Conservation (phyloP, 2,329 filamentous ascomycete species). For the Fusarium begoniae region DNA sequence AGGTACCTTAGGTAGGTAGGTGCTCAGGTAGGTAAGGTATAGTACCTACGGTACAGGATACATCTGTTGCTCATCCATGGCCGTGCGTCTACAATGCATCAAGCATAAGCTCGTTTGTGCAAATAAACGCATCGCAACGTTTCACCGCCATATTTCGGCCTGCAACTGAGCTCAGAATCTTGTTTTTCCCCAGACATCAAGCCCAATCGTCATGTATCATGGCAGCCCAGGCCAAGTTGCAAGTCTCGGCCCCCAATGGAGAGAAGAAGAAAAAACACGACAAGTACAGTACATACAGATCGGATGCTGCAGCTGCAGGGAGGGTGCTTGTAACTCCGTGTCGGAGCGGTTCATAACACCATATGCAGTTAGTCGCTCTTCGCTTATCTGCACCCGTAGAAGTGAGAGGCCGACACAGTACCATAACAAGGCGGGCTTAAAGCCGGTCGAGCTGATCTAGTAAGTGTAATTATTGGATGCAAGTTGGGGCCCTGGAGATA, state of each 20-base stretch:
- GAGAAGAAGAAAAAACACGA: neutral
- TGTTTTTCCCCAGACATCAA: neutral
- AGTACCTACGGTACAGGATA: neutral
- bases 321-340: neutral
- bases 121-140: neutral
- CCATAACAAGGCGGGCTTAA: neutral
- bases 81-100: neutral
- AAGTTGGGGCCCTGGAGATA: too few species aligned
- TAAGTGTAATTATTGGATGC: neutral
- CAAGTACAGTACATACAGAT: neutral
- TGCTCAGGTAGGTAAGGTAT: too few species aligned
- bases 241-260: slow-evolving; percentile 10
- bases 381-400: slow-evolving; percentile 7
- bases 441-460: neutral
- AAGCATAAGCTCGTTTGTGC: neutral
- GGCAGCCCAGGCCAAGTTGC: neutral
- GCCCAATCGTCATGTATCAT: neutral
- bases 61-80: neutral
- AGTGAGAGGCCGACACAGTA: neutral
- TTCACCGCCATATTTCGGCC: neutral
- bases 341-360: slow-evolving; percentile 12
- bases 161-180: neutral
- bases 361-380: slow-evolving; percentile 12
- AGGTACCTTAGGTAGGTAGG: too few species aligned
- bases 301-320: neutral